Evolutionary conservation across 2,329 filamentous ascomycete genomes (phyloP).

Genomic region (Teratosphaeria viscida): DNA sequence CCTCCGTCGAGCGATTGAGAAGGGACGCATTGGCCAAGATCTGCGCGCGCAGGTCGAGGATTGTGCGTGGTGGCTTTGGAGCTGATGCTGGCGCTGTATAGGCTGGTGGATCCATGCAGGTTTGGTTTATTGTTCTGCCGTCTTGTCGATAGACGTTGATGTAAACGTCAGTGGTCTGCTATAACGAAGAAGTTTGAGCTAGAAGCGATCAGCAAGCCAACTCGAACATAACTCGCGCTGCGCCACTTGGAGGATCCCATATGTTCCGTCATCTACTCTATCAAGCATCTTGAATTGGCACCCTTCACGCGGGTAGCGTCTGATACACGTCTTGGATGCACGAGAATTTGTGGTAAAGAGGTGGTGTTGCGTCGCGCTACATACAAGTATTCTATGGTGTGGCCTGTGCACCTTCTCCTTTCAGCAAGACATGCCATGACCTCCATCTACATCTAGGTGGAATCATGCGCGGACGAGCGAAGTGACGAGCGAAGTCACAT

Average conservation of each 20-base stretch:
- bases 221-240: neutral
- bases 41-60: constrained; percentile 5
- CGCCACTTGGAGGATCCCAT: neutral
- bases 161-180: neutral
- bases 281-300: neutral
- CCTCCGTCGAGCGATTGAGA: constrained; percentile 1
- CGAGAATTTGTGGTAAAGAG: neutral
- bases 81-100: neutral
- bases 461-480: neutral
- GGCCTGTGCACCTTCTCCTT: neutral
- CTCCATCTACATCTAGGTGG: neutral
- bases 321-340: neutral
- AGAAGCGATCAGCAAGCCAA: neutral
- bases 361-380: too few relatives aligned
- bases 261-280: neutral
- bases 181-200: neutral
- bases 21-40: constrained; percentile 4
- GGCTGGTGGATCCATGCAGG: neutral
- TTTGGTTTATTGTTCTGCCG: neutral
- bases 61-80: neutral
- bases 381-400: neutral
- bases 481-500: neutral
- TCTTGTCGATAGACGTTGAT: neutral
- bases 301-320: neutral
- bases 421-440: neutral